Evolutionary conservation across 2,329 filamentous ascomycete genomes (phyloP).

Genomic region (Zalaria obscura): DNA sequence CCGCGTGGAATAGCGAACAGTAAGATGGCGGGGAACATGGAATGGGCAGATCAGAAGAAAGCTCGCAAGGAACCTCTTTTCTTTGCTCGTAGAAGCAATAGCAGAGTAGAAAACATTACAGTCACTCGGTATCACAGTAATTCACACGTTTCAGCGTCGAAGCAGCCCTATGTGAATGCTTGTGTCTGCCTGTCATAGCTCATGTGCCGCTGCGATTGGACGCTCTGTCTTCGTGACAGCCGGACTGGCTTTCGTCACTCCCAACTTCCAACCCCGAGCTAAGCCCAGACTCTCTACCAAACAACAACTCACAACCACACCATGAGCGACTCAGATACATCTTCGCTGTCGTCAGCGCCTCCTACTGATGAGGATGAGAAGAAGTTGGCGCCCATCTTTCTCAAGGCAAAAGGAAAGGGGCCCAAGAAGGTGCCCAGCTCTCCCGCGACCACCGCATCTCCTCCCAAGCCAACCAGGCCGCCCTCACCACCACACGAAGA

Average conservation of each 20-base stretch:
- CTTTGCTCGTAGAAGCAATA: no score
- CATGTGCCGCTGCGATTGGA: not conserved
- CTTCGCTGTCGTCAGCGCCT: slow-evolving; percentile 43
- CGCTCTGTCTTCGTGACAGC: not conserved
- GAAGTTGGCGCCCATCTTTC: slow-evolving; percentile 21
- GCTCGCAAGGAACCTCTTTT: no score
- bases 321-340: slow-evolving; percentile 43
- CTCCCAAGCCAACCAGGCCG: slow-evolving; percentile 48
- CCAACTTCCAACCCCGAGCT: not conserved
- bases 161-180: no score
- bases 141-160: no score
- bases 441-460: slow-evolving; percentile 34
- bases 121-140: no score
- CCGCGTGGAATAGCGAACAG: no score
- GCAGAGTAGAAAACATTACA: no score
- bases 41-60: no score
- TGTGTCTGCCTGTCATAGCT: not conserved
- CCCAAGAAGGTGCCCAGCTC: slow-evolving; percentile 26
- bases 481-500: slow-evolving; percentile 85
- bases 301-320: slow-evolving; percentile 6
- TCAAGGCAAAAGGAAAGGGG: slow-evolving; percentile 11
- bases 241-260: not conserved
- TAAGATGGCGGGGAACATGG: no score
- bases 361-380: slow-evolving; percentile 42
- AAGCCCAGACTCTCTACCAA: not conserved